phyloP scores from a whole-genome alignment of 495 filamentous ascomycete genomes.

The Aspergillus ellipticus region DNA sequence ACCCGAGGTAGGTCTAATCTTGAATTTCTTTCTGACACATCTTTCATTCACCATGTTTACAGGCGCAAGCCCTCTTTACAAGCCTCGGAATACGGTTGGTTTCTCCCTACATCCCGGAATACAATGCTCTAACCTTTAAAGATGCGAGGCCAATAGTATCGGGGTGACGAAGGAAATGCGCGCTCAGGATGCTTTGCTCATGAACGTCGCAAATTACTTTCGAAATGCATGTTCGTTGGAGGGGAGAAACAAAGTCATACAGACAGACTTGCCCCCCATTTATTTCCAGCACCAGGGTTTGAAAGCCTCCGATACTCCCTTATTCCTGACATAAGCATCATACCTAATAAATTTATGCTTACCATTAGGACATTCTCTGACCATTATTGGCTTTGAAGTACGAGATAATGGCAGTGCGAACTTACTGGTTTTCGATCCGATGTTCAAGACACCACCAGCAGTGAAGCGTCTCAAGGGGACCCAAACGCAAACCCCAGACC shows the following conservation, averaged over 20 bases:
- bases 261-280: constrained; percentile 72
- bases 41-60: background rate
- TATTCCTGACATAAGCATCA: background rate
- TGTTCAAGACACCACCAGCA: constrained; percentile 65
- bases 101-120: background rate
- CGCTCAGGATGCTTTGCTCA: constrained; percentile 56
- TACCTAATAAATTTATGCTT: background rate
- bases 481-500: constrained; percentile 40
- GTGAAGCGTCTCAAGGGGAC: constrained; percentile 55
- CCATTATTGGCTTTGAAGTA: constrained; percentile 81
- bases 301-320: constrained; percentile 4
- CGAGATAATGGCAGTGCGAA: constrained; percentile 60
- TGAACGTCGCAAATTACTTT: constrained; percentile 74
- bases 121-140: constrained; percentile 16
- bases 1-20: constrained; percentile 61
- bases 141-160: constrained; percentile 53
- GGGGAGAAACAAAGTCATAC: constrained; percentile 50
- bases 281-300: constrained; percentile 85
- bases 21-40: background rate
- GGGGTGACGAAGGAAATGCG: constrained; percentile 32
- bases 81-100: constrained; percentile 63
- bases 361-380: constrained; percentile 76
- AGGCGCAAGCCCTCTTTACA: constrained; percentile 80
- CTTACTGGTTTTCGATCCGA: constrained; percentile 86
- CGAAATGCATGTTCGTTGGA: constrained; percentile 39